Evolutionary conservation across 139 green algal species (phyloP), one percentile per base, ranked within the genome.

Genomic region (Micractinium sp.): DNA sequence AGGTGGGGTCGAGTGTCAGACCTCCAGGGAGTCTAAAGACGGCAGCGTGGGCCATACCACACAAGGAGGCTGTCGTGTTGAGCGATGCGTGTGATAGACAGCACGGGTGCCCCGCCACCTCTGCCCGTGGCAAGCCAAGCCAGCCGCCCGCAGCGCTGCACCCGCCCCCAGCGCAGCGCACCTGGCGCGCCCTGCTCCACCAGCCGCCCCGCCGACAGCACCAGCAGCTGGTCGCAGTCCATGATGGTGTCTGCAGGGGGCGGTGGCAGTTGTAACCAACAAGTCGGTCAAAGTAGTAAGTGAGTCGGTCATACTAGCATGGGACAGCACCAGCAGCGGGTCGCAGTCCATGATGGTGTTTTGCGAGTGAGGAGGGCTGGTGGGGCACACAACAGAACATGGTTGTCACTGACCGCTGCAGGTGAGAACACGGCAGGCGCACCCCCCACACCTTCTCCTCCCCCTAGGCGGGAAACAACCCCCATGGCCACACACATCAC

Each of bases 341-440:
- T 99, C 97, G 79, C 91, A 96, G 91, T 97, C 96, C 91, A 98
- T 93, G 74, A 99, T 97, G 1, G 96, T 99, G 91, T 98, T 94
- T 87, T 19, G 13, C 25, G 2, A 73, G 23, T 25, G 47, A 56
- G 9, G 47, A 9, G 7, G 23, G 63, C 63, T n/a, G n/a, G n/a
- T n/a, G n/a, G n/a, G n/a, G n/a, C n/a, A n/a, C n/a, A n/a, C n/a
- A n/a, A n/a, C n/a, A n/a, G n/a, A n/a, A n/a, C n/a, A n/a, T n/a
- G n/a, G n/a, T n/a, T n/a, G n/a, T n/a, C n/a, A n/a, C n/a, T n/a
- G n/a, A n/a, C n/a, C n/a, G n/a, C n/a, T n/a, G n/a, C n/a, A n/a
- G n/a, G n/a, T n/a, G n/a, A n/a, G n/a, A n/a, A n/a, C n/a, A n/a
- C n/a, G n/a, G n/a, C n/a, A n/a, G n/a, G n/a, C n/a, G n/a, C n/a